Evolutionary conservation across 2,329 filamentous ascomycete species (phyloP), one percentile per base, ranked within the genome.

Genomic region (Fusarium sp.): DNA sequence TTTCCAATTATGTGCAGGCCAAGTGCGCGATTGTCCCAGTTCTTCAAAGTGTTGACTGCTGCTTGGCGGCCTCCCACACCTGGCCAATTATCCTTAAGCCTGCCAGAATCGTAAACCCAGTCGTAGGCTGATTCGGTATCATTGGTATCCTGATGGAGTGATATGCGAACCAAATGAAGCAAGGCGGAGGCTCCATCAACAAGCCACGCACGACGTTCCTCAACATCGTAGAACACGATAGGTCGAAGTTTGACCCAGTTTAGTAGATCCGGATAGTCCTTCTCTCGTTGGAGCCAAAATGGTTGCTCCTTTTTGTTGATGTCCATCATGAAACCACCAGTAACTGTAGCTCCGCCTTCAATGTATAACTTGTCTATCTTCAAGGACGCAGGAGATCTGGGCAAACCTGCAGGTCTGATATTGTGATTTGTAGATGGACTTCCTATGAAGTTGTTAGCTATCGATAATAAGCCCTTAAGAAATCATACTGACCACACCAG

Each of bases 121-220:
- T 67, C 65, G 4, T 58, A 62, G 4, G 57, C 40, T 10, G 65
- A 67, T 28, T 67, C 62, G 0, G 49, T 49, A 7, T 66, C 65
- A 3, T 58, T 45, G 3, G 24, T 26, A 17, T 67, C 46, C 2
- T 17, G 17, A 3, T 62, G 17, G 5, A 67, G 49, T 9, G 62
- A 67, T 28, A 63, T 53, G 3, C 62, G 54, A 1, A 67, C 65
- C 0, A 68, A 37, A 37, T 68, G 56, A 22, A 68, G 64, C 8
- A 68, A 17, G 6, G 66, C 64, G 5, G 60, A 68, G 22, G 52
- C 60, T 3, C 64, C 60, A 4, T 67, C 64, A 7, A 68, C 19
- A 0, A 68, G 49, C 64, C 66, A 68, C 15, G 56, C 53, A 8
- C 64, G 55, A 0, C 60, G 46, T 0, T 61, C 53, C 3, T 19